Evolutionary conservation across 768 basidiomycete genomes (phyloP), one percentile per base, ranked within the genome.

Genomic region (Xanthoconium purpureum): DNA sequence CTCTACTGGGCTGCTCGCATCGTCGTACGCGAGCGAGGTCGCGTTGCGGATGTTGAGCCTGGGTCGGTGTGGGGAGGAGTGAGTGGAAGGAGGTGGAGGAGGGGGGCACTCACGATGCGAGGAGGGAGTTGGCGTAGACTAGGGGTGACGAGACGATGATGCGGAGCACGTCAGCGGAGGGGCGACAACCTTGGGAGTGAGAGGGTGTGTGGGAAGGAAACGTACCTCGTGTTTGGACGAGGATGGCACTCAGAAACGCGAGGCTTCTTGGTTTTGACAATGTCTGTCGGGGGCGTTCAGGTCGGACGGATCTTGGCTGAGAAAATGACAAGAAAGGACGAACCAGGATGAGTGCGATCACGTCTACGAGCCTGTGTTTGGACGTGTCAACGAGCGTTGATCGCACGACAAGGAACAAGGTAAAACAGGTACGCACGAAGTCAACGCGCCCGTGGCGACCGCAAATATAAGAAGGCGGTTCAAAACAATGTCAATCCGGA

Each of bases 61-160:
- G 18, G 20, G n/a, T 14, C 3, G 3, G 15, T 9, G 12, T 3
- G 4, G 15, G 7, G 33, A 10, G 47, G 3, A 5, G 40, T 38
- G n/a, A 10, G 24, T 6, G 20, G 13, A 6, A 4, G 17, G 3
- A 18, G 7, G 4, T 1, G 3, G 15, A 7, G 14, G 2, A 38
- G 24, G n/a, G 46, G n/a, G 46, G 32, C 10, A 48, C 47, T 36
- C 20, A 70, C 68, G 66, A 70, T 51, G 65, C 57, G 29, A 70
- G 60, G 39, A 70, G 61, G 32, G 68, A 71, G 51, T 70, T 70
- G 44, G 69, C 66, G 11, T 70, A 70, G 11, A 70, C 69, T 69
- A 45, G 15, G 35, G n/a, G 14, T 15, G n/a, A 24, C 4, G n/a
- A 12, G 33, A 12, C 33, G 12, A 35, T 2, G 33, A 12, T 12